Evolutionary conservation across 768 basidiomycete species (phyloP), one percentile per base, ranked within the genome.

Genomic region (Tulasnella sp.): DNA sequence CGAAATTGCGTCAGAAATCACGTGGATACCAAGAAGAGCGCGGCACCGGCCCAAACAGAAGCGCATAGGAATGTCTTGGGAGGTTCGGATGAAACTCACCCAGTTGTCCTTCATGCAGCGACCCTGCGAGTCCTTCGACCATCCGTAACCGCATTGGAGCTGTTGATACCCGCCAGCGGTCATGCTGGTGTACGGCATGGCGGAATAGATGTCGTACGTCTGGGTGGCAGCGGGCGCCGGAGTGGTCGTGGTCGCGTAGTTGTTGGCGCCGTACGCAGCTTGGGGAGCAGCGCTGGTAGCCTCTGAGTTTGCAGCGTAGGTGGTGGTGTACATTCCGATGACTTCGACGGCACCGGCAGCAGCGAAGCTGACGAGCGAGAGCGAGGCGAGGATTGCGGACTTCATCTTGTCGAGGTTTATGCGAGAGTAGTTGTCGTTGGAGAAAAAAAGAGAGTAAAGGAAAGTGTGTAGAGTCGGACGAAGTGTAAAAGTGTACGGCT

Each of bases 71-170:
- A 70, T 35, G 32, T 32, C 69, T 40, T 26, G n/a, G 42, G 42
- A 32, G 20, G 37, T 6, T 73, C 15, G 1, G 42, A 44, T 44
- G 42, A 44, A 44, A 85, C 87, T 79, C 81, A 91, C 91, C 91
- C 92, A 92, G 74, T 87, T 86, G 82, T 88, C 82, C 35, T 85
- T 81, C 29, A 83, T 79, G 83, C 92, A 93, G 71, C 85, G 86
- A 44, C 90, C 90, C 82, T 91, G 87, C 13, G 83, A 84, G 77
- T 82, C 83, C 84, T 91, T 91, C 71, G 83, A 81, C 81, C 90
- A 90, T 35, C 91, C 92, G 82, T 93, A 93, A 73, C 92, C 92
- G 82, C 92, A 93, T 80, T 87, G 84, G 83, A 92, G 84, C 82
- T 86, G 87, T 83, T 86, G 86, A 84, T 92, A 93, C 37, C 91